Evolutionary conservation across 108 stramenopile species (phyloP).

Genomic region (Pseudonitzschia multiseries): DNA sequence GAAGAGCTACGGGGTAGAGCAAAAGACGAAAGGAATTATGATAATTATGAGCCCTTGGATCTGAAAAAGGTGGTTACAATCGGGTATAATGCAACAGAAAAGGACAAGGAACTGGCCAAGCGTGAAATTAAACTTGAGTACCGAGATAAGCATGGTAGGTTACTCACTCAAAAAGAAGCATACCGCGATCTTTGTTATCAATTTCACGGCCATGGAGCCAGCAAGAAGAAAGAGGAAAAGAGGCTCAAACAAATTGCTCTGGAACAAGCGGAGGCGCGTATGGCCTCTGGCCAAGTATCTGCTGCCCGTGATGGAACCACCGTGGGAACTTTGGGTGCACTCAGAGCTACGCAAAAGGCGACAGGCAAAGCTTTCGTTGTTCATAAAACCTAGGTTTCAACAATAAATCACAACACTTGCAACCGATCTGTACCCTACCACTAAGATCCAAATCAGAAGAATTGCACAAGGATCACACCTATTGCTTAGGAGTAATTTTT

Average conservation of each 20-base stretch:
- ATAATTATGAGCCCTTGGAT: slow-evolving; percentile 79
- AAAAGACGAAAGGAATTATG: slow-evolving; percentile 88
- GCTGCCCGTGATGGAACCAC: slow-evolving; percentile 45
- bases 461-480: no score
- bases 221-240: slow-evolving; percentile 95
- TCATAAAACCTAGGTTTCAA: slow-evolving; percentile 69
- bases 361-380: slow-evolving; percentile 91
- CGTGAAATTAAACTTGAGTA: slow-evolving; percentile 95
- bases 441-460: no score
- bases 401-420: neutral
- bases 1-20: slow-evolving; percentile 87
- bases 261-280: slow-evolving; percentile 65
- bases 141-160: slow-evolving; percentile 90
- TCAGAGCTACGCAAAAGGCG: slow-evolving; percentile 86
- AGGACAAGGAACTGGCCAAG: slow-evolving; percentile 76
- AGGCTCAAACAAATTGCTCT: slow-evolving; percentile 72
- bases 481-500: no score
- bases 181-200: slow-evolving; percentile 95
- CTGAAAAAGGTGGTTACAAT: slow-evolving; percentile 78
- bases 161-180: slow-evolving; percentile 93
- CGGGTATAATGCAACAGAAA: slow-evolving; percentile 64
- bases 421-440: no score
- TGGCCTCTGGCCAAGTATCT: slow-evolving; percentile 52
- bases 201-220: slow-evolving; percentile 95
- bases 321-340: slow-evolving; percentile 79